Percentiles rank a stretch among this genome's conserved stretches.
Evolutionary conservation across 2,329 filamentous ascomycete species (phyloP).

Genomic region (Pleochaeta shiraiana): DNA sequence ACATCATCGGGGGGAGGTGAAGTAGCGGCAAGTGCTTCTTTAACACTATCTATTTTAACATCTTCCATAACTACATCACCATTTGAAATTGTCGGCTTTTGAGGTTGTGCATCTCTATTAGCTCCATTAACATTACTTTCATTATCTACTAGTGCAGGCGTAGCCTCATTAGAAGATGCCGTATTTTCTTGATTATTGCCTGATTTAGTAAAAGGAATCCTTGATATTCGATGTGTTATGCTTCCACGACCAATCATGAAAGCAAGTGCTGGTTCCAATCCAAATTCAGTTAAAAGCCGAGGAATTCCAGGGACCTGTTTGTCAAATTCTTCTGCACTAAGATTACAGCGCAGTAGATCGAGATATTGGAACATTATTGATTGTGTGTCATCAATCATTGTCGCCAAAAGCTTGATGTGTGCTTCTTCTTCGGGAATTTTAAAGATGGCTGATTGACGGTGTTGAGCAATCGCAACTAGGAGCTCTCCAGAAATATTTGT

Average conservation of each 20-base stretch:
- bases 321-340: constrained; percentile 58
- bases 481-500: constrained; percentile 61
- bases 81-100: constrained; percentile 1
- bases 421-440: constrained; percentile 46
- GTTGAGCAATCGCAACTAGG: constrained; percentile 77
- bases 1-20: neutral
- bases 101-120: constrained; percentile 8
- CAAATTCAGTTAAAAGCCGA: constrained; percentile 54
- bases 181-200: constrained; percentile 11
- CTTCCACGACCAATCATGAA: constrained; percentile 66
- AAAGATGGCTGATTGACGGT: constrained; percentile 70
- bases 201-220: constrained; percentile 7
- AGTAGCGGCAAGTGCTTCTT: constrained; percentile 8
- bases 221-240: constrained; percentile 39
- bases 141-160: constrained; percentile 20
- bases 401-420: constrained; percentile 74
- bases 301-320: constrained; percentile 52
- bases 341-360: constrained; percentile 64
- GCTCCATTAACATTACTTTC: constrained; percentile 31
- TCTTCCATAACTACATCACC: constrained; percentile 13
- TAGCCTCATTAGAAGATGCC: constrained; percentile 4
- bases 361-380: constrained; percentile 71
- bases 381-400: constrained; percentile 78
- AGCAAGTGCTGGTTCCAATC: constrained; percentile 57
- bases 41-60: constrained; percentile 22